Conservation (phyloP, 805 yeast genomes). For the Schwanniomyces sp. region DNA sequence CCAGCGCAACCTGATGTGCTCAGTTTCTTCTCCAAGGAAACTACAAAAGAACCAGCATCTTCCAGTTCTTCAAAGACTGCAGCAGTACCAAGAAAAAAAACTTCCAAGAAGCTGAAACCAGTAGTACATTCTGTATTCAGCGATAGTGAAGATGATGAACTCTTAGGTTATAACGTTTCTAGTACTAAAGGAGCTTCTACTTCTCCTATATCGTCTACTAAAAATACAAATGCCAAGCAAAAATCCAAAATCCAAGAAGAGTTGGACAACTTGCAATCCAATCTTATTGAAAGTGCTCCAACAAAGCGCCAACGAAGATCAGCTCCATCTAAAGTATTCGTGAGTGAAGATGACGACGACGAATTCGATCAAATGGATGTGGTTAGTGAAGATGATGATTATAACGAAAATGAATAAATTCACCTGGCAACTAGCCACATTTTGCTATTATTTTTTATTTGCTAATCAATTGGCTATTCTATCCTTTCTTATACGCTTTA, state of each 20-base stretch:
- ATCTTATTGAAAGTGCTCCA: conserved; percentile 7
- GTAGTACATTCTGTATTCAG: conserved; percentile 16
- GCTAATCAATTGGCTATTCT: too few species aligned
- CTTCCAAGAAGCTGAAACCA: conserved; percentile 3
- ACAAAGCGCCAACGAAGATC: conserved; percentile 4
- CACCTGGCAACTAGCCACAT: neutral
- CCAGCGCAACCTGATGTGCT: conserved; percentile 2
- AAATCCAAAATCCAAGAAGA: conserved; percentile 17
- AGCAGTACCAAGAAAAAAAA: conserved; percentile 4
- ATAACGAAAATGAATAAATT: conserved; percentile 10
- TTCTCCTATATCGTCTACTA: neutral
- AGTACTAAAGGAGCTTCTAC: neutral
- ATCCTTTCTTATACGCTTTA: too few species aligned
- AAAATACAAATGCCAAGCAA: neutral
- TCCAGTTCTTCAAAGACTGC: neutral
- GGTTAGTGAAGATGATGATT: conserved; percentile 14
- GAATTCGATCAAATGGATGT: conserved; percentile 11
- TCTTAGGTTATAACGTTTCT: conserved; percentile 14
- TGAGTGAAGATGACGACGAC: conserved; percentile 17
- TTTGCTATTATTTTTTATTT: neutral
- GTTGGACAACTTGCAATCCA: conserved; percentile 21
- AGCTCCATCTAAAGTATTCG: conserved; percentile 5
- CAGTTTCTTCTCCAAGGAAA: conserved; percentile 2
- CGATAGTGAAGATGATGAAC: conserved; percentile 37
- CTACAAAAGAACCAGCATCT: neutral